Base-by-base conservation (phyloP, 176 grass and related monocot species). In the Urochloa ruziziensis region DNA sequence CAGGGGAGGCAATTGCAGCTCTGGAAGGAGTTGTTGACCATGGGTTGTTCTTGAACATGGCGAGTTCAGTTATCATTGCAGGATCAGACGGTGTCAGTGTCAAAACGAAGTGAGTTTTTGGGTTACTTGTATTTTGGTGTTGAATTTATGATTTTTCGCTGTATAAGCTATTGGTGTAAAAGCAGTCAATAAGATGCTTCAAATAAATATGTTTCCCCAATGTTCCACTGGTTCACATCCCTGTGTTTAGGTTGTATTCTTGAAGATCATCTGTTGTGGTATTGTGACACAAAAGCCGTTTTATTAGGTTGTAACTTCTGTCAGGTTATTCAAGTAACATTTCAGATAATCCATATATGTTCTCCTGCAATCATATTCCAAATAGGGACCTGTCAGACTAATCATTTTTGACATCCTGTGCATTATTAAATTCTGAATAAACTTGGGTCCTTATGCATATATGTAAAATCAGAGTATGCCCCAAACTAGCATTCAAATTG, bases 11-110 rank as follows among this genome's bases (percentile, higher is more conserved):
- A 75, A 99, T 99, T 58, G 90, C 93, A 10, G 61, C 80, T 30
- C 71, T 99, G 4, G 93, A 96, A 89, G 96, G 96, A 59, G 93
- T 99, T 82, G 96, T 99, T 30, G 96, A 96, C 29, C 96, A 99
- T 74, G 96, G 96, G 0, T 30, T 99, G 66, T 99, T 99, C 83
- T 81, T 99, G 93, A 86, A 96, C 85, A 99, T 99, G 96, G 79
- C 96, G 2, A 96, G 44, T 77, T 89, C 96, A 23, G 89, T 96
- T 11, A 96, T 99, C 80, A 96, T 99, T 87, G 96, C 96, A 13
- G 96, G 96, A 84, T 76, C 91, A 17, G 89, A 91, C 1, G 96
- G 96, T 33, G 91, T 99, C 36, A 89, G 87, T 82, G 87, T 99
- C 70, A 91, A 94, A 85, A 82, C 73, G 35, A 99, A 96, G 88